Evolutionary conservation across 192 early-diverging fungal genomes (phyloP).

Genomic region (Coemansia sp.): DNA sequence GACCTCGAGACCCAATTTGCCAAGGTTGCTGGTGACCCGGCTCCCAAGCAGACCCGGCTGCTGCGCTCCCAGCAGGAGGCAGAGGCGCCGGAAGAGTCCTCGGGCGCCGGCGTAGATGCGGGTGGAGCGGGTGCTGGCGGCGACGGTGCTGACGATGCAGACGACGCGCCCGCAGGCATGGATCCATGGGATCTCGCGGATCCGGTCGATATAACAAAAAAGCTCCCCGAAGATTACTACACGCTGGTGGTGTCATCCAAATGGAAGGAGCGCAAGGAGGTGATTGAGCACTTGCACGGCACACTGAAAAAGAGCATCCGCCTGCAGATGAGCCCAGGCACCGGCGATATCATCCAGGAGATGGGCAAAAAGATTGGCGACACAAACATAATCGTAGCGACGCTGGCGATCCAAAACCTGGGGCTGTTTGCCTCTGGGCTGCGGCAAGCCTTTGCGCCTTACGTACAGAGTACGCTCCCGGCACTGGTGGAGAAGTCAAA

Average conservation of each 20-base stretch:
- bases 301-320: slow-evolving; percentile 36
- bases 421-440: slow-evolving; percentile 77
- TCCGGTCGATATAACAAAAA: slow-evolving; percentile 85
- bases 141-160: slow-evolving; percentile 44
- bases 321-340: slow-evolving; percentile 43
- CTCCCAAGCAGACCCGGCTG: slow-evolving; percentile 61
- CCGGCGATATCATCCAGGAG: slow-evolving; percentile 75
- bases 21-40: slow-evolving; percentile 57
- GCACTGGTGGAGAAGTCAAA: slow-evolving; percentile 91
- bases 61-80: slow-evolving; percentile 76
- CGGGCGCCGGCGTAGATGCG: too few species aligned
- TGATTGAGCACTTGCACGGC: slow-evolving; percentile 65
- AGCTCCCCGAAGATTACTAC: slow-evolving; percentile 81
- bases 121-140: slow-evolving; percentile 22
- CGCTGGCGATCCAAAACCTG: slow-evolving; percentile 75
- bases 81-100: slow-evolving; percentile 46
- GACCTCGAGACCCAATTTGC: slow-evolving; percentile 87
- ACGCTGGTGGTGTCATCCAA: slow-evolving; percentile 64
- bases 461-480: slow-evolving; percentile 60
- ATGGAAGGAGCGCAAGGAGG: slow-evolving; percentile 98
- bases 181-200: slow-evolving; percentile 84
- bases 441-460: slow-evolving; percentile 74
- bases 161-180: slow-evolving; percentile 55
- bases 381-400: slow-evolving; percentile 83
- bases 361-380: slow-evolving; percentile 86